These are phyloP conservation scores for Verticillium klebahnii DNA, from an alignment of 2,329 filamentous ascomycete species.

Conservation along the genomic window DNA sequence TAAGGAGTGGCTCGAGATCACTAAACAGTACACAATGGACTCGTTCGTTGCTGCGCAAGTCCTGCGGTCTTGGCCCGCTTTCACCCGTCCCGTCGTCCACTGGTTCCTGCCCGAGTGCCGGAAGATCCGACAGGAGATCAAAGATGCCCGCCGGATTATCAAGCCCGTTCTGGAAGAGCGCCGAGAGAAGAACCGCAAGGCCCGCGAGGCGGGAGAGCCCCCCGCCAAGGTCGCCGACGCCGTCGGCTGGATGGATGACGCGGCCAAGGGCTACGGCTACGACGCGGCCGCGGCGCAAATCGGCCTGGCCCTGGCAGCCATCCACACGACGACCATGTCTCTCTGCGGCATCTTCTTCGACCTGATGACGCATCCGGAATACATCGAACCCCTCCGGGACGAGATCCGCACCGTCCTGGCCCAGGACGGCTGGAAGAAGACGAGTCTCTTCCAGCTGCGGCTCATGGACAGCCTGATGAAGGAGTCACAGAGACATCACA, in stretches of 20 bases:
- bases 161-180: slow-evolving; percentile 23
- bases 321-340: slow-evolving; percentile 35
- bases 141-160: slow-evolving; percentile 29
- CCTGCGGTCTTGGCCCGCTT: slow-evolving; percentile 33
- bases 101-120: slow-evolving; percentile 36
- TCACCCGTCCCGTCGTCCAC: slow-evolving; percentile 36
- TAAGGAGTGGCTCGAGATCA: slow-evolving; percentile 39
- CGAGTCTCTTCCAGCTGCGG: slow-evolving; percentile 29
- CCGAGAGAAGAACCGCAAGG: background rate
- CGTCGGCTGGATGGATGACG: slow-evolving; percentile 38
- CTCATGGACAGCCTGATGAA: slow-evolving; percentile 37
- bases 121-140: slow-evolving; percentile 29
- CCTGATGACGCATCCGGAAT: slow-evolving; percentile 31
- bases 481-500: slow-evolving; percentile 26
- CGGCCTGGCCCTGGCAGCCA: slow-evolving; percentile 63
- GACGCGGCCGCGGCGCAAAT: slow-evolving; percentile 65
- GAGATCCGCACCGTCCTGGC: slow-evolving; percentile 32
- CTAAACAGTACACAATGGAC: slow-evolving; percentile 36
- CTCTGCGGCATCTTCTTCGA: slow-evolving; percentile 32
- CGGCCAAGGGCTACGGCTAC: slow-evolving; percentile 53
- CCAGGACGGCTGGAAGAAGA: slow-evolving; percentile 29
- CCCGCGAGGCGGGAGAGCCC: slow-evolving; percentile 13
- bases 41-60: slow-evolving; percentile 27
- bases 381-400: slow-evolving; percentile 32
- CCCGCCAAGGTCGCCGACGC: slow-evolving; percentile 24